These are phyloP conservation scores for Fraxinus albicans DNA, from an alignment of 305 asterid genomes.

Conservation along the genomic window DNA sequence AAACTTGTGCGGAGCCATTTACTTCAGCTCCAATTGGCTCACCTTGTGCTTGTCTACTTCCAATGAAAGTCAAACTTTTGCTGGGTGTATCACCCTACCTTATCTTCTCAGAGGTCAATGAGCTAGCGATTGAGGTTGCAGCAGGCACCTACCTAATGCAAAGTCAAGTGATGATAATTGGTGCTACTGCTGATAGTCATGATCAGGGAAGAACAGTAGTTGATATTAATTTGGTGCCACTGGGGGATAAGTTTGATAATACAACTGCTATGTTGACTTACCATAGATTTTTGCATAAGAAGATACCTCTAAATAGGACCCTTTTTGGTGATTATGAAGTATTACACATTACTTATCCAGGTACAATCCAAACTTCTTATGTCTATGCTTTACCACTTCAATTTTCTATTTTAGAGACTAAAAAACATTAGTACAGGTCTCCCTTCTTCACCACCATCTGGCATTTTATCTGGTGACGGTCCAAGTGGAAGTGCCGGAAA, in stretches of 20 bases:
- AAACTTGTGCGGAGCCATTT: conserved; percentile 81
- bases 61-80: conserved; percentile 92
- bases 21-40: conserved; percentile 84
- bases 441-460: conserved; percentile 74
- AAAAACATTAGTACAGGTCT: conserved; percentile 53
- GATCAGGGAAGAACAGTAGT: conserved; percentile 80
- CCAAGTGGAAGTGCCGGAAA: conserved; percentile 73
- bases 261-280: conserved; percentile 89
- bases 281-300: conserved; percentile 79
- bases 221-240: conserved; percentile 84
- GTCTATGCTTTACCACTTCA: background rate
- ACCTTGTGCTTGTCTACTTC: conserved; percentile 88
- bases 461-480: conserved; percentile 58
- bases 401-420: conserved; percentile 25
- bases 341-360: conserved; percentile 69
- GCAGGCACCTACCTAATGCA: conserved; percentile 84
- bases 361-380: conserved; percentile 34
- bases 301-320: conserved; percentile 81
- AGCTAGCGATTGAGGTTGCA: conserved; percentile 89
- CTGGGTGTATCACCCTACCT: conserved; percentile 75
- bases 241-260: conserved; percentile 94
- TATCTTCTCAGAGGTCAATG: conserved; percentile 79
- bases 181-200: conserved; percentile 87
- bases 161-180: conserved; percentile 84
- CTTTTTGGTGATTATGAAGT: conserved; percentile 89